Evolutionary conservation across 2,329 filamentous ascomycete genomes (phyloP), one percentile per base, ranked within the genome.

Genomic region (Cephalotrichum gorgonifer): DNA sequence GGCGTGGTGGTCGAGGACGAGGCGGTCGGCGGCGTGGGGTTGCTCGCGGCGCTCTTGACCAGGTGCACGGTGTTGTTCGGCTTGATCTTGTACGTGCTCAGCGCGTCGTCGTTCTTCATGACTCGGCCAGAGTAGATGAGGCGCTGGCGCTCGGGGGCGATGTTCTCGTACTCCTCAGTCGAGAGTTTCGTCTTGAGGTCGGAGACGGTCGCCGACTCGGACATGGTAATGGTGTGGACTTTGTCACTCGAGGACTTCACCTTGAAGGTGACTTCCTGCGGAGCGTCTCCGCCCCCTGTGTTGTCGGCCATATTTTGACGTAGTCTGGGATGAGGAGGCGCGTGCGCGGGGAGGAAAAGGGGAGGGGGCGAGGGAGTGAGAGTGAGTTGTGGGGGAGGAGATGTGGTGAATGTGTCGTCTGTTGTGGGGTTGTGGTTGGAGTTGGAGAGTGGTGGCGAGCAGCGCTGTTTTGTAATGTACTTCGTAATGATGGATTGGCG

Each of bases 101-200:
- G 72, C 0, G 86, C 83, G 59, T 98, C 91, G 51, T 85, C 81
- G 64, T 98, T 93, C 73, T 97, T 98, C 71, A 98, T 81, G 53
- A 98, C 91, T 53, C 91, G 85, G 48, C 93, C 93, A 6, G 91
- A 96, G 74, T 97, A 98, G 70, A 98, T 98, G 54, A 98, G 76
- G 53, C 93, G 87, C 70, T 97, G 91, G 57, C 89, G 81, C 61
- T 95, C 88, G 48, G 84, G 76, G 30, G 93, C 85, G 50, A 95
- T 82, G 64, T 95, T 85, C 65, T 94, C 91, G 62, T 84, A 88
- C 58, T 95, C 88, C 51, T 81, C 69, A 28, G 79, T 78, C 5
- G 90, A 80, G 35, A 98, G 82, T 73, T 91, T 95, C 54, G 78
- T 79, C 76, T 98, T 98, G 58, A 98, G 78, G 53, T 96, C 89